These are phyloP conservation scores for Suhomyces wounanorum DNA, from an alignment of 1,139 yeast genomes.

Conservation along the genomic window DNA sequence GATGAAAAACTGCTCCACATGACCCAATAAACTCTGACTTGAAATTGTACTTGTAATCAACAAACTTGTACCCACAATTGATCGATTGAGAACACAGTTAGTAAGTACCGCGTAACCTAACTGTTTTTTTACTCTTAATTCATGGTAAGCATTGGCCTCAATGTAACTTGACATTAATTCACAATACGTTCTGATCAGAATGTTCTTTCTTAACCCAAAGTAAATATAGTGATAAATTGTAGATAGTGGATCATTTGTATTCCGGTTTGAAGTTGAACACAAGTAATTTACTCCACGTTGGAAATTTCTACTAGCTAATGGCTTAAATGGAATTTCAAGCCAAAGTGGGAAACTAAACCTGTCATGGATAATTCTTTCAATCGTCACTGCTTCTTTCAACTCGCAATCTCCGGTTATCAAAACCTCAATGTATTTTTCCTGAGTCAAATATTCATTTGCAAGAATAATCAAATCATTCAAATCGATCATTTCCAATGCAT, in stretches of 20 bases:
- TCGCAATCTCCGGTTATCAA: constrained; percentile 53
- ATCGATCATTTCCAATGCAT: constrained; percentile 32
- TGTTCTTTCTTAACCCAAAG: constrained; percentile 48
- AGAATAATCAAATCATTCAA: constrained; percentile 24
- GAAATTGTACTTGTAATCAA: constrained; percentile 44
- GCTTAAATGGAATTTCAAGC: neutral
- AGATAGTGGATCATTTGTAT: constrained; percentile 49
- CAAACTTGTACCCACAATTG: constrained; percentile 57
- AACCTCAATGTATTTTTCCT: constrained; percentile 36
- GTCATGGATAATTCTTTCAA: constrained; percentile 17
- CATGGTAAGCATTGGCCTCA: constrained; percentile 40
- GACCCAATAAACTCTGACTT: constrained; percentile 28
- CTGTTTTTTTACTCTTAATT: constrained; percentile 53
- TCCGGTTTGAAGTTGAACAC: constrained; percentile 26
- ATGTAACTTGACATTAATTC: constrained; percentile 48
- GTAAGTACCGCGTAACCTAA: constrained; percentile 51
- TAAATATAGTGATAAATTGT: constrained; percentile 55
- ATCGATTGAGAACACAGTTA: constrained; percentile 53
- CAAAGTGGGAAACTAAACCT: neutral
- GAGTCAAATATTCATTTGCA: constrained; percentile 22
- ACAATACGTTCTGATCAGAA: constrained; percentile 36
- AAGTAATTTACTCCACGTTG: constrained; percentile 35
- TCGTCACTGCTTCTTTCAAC: constrained; percentile 7
- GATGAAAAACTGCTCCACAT: constrained; percentile 48
- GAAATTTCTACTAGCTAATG: constrained; percentile 36